These are phyloP conservation scores for Sechiopsis laciniata DNA, from an alignment of 306 rosid species.

Conservation along the genomic window DNA sequence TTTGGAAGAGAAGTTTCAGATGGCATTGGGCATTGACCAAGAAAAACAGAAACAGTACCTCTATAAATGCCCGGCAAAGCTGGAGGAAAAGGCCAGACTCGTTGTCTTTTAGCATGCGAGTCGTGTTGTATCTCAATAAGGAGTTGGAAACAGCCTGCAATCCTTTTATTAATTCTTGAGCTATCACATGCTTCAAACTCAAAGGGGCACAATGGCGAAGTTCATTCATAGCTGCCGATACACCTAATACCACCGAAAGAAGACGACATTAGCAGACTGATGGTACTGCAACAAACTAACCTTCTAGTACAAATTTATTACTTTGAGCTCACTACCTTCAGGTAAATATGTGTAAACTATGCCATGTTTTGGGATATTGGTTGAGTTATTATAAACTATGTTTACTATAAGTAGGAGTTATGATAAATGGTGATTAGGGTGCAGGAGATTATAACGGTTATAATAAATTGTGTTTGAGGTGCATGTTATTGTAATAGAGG, in stretches of 20 bases:
- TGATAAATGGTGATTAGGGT: too few species aligned
- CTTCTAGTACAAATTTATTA: too few species aligned
- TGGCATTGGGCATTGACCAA: constrained; percentile 2
- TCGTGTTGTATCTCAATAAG: constrained; percentile 71
- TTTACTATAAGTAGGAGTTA: too few species aligned
- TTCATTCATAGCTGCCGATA: constrained; percentile 92
- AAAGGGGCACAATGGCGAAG: constrained; percentile 92
- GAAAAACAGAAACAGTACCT: constrained; percentile 46
- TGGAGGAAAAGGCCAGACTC: constrained; percentile 94
- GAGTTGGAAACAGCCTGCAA: constrained; percentile 70
- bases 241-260: constrained; percentile 63
- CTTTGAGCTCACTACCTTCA: too few species aligned
- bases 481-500: too few species aligned
- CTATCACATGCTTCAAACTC: constrained; percentile 75
- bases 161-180: constrained; percentile 78
- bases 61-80: constrained; percentile 85
- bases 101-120: constrained; percentile 63
- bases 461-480: too few species aligned
- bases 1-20: neutral
- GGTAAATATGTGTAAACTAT: too few species aligned
- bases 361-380: too few species aligned
- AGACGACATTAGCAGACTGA: neutral
- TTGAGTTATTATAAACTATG: too few species aligned
- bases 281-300: too few species aligned
- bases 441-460: too few species aligned